Evolutionary conservation across 768 basidiomycete genomes (phyloP).

Genomic region (Leccinum imitatum): DNA sequence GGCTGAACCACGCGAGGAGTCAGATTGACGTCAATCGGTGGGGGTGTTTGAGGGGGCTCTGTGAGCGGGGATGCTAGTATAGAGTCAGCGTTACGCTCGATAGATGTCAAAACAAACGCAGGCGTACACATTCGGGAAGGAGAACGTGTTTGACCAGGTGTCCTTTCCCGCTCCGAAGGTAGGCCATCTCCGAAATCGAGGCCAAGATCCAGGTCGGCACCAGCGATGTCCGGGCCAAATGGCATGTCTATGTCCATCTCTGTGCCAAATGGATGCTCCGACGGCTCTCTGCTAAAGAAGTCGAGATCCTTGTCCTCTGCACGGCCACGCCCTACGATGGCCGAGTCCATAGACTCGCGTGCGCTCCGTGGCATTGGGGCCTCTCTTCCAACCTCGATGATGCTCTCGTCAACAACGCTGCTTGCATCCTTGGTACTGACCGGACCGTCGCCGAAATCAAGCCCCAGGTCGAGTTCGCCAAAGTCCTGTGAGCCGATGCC

Average conservation of each 20-base stretch:
- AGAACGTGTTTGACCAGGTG: constrained; percentile 58
- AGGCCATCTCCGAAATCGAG: constrained; percentile 66
- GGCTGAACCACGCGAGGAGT: constrained; percentile 48
- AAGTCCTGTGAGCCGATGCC: constrained; percentile 89
- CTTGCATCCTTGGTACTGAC: constrained; percentile 32
- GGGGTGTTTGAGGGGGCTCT: constrained; percentile 76
- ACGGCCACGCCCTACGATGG: constrained; percentile 49
- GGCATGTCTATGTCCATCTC: constrained; percentile 53
- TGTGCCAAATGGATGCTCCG: constrained; percentile 62
- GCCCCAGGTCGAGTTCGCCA: constrained; percentile 66
- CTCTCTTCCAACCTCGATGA: constrained; percentile 79
- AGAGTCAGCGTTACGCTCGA: constrained; percentile 8
- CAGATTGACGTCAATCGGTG: constrained; percentile 51
- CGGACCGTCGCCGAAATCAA: constrained; percentile 71
- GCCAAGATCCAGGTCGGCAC: constrained; percentile 64
- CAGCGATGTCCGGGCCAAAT: constrained; percentile 49
- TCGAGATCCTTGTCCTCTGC: constrained; percentile 57
- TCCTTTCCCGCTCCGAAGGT: constrained; percentile 46
- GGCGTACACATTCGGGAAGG: constrained; percentile 72
- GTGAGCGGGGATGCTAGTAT: constrained; percentile 70
- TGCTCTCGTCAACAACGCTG: constrained; percentile 58
- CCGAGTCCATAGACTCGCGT: constrained; percentile 62
- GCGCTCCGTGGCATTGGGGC: constrained; percentile 45
- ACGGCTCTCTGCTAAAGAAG: constrained; percentile 62
- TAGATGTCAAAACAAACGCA: constrained; percentile 9